A percentile compares a stretch with the other conserved stretches of the same genome.
Evolutionary conservation across 306 rosid species (phyloP).

Genomic region (Fagus sylvatica): DNA sequence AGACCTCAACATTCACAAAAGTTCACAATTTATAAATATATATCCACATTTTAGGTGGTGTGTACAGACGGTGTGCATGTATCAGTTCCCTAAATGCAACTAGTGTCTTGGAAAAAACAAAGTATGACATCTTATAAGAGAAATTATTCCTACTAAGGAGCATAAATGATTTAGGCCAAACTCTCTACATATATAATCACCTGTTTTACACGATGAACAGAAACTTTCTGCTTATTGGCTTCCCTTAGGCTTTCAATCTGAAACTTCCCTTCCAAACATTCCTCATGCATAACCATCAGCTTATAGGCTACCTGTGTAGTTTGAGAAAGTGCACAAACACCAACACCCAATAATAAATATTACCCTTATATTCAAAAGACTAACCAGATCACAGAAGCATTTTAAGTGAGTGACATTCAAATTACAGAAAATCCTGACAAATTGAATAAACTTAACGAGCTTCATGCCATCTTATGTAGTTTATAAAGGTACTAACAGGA

Average conservation of each 20-base stretch:
- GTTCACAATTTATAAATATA: too few relatives aligned
- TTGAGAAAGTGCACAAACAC: not conserved
- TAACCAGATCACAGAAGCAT: constrained; percentile 6
- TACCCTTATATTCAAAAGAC: not conserved
- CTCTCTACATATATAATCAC: constrained; percentile 27
- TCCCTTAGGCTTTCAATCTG: constrained; percentile 49
- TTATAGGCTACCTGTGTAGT: constrained; percentile 55
- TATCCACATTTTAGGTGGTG: too few relatives aligned
- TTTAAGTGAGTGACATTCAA: not conserved
- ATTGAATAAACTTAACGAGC: not conserved
- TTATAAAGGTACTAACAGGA: too few relatives aligned
- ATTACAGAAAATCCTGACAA: not conserved
- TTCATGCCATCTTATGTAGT: too few relatives aligned
- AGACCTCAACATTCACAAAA: too few relatives aligned
- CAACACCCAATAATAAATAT: not conserved
- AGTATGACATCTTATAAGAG: not conserved
- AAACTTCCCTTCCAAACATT: constrained; percentile 56
- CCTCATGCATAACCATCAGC: constrained; percentile 59
- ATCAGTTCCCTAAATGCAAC: not conserved
- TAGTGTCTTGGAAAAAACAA: not conserved
- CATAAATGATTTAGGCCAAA: not conserved
- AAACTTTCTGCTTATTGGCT: constrained; percentile 33
- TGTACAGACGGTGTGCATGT: not conserved
- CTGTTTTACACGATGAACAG: constrained; percentile 45
- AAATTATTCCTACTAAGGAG: not conserved